Base-by-base conservation (phyloP, 1,284 basidiomycete genomes). In the Tylopilus sp. region DNA sequence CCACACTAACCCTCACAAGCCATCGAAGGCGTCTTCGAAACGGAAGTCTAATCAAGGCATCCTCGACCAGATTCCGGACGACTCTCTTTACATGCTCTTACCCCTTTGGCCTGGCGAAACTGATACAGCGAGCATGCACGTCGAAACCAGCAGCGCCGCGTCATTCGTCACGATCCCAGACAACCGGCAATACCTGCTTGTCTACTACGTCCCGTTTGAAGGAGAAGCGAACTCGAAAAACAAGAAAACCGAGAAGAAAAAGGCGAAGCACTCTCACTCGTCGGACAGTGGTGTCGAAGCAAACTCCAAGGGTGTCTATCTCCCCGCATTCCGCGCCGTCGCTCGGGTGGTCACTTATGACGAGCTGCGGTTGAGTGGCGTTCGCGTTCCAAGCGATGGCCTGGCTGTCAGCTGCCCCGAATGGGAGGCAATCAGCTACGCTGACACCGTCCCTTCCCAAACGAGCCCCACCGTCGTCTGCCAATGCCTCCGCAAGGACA, bases 91-190 rank as follows among this genome's bases (percentile, higher is more conserved):
- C 64, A 89, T 90, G 88, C 73, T 90, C 18, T 71, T 90, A n/a
- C 87, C 87, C 4, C 73, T 90, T 31, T 90, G 87, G 86, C 81
- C 84, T 10, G 78, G 81, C n/a, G 82, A 85, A 57, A 85, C 79
- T 0, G 86, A 86, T 59, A 59, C 75, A 0, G 57, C 60, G 36
- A 55, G 42, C 13, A 33, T 72, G 66, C 11, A 58, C 54, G 23
- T 60, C 50, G 53, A 69, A 30, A 52, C 51, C 15, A 55, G 55
- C 46, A 62, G 56, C 15, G 49, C 68, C 7, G 70, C 74, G 16
- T 60, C 71, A 37, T 69, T 81, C 26, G 73, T 75, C 3, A 67
- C 77, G 29, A 35, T 47, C 16, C 56, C 59, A 11, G 73, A 79
- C 48, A 72, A 81, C 23, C 75, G 86, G 1, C 77, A 79, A 53